phyloP scores from a whole-genome alignment of 1,284 basidiomycete species.

The Lentinus polychrous region DNA sequence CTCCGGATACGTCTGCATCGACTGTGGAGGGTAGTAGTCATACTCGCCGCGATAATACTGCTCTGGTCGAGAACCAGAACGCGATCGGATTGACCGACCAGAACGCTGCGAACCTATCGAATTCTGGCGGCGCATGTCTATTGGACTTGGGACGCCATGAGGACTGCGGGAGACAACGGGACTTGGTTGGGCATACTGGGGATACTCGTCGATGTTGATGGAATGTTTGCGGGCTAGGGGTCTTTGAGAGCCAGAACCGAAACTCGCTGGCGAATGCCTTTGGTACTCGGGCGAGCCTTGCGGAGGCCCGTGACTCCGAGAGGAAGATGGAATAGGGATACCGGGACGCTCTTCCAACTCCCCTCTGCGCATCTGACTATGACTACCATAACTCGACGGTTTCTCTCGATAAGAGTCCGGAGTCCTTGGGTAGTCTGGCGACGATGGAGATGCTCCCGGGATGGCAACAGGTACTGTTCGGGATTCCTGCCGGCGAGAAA shows the following conservation, averaged over 20 bases:
- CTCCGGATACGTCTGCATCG: slow-evolving; percentile 24
- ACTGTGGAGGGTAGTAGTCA: slow-evolving; percentile 11
- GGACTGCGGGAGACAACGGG: slow-evolving; percentile 1
- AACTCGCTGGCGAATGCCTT: slow-evolving; percentile 11
- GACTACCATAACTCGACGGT: slow-evolving; percentile 11
- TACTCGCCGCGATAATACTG: slow-evolving; percentile 13
- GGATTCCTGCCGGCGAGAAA: slow-evolving; percentile 9
- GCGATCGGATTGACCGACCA: slow-evolving; percentile 22
- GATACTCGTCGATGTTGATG: slow-evolving; percentile 13
- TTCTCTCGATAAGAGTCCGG: slow-evolving; percentile 10
- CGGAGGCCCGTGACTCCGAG: slow-evolving; percentile 10
- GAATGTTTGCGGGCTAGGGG: slow-evolving; percentile 17
- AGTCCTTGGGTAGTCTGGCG: slow-evolving; percentile 8
- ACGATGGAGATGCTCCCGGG: slow-evolving; percentile 4
- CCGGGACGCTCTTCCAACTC: slow-evolving; percentile 13
- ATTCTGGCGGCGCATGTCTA: slow-evolving; percentile 13
- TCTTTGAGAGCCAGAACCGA: slow-evolving; percentile 12
- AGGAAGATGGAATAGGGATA: slow-evolving; percentile 16
- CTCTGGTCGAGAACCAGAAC: slow-evolving; percentile 17
- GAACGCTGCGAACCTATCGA: slow-evolving; percentile 20
- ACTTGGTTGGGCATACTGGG: slow-evolving; percentile 13
- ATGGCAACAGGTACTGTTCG: slow-evolving; percentile 1
- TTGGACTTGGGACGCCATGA: neutral
- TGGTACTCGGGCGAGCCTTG: slow-evolving; percentile 20
- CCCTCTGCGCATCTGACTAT: slow-evolving; percentile 3